A percentile compares a stretch with the other conserved stretches of the same genome.
Conservation (phyloP, 2,329 filamentous ascomycete species). For the Orbilia quercus region DNA sequence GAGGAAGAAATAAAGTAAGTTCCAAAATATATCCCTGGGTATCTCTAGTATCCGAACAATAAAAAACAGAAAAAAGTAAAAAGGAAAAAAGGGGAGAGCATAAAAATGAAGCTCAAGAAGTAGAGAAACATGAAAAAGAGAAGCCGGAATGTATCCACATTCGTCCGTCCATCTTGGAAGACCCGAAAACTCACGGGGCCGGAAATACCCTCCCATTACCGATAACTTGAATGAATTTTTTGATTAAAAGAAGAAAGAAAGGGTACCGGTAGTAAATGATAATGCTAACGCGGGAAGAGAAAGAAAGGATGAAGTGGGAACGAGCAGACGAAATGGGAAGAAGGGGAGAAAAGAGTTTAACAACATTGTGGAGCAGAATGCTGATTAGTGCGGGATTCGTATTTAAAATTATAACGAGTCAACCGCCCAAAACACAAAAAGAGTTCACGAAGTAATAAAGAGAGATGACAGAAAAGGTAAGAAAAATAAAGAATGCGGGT, state of each 20-base stretch:
- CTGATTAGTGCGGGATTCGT: slow-evolving; percentile 8
- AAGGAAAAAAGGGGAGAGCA: no score
- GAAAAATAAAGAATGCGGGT: no score
- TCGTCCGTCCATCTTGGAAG: slow-evolving; percentile 23
- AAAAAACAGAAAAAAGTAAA: slow-evolving; percentile 28
- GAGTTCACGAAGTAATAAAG: background rate
- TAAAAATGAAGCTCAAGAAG: no score
- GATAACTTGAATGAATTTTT: slow-evolving; percentile 6
- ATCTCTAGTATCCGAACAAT: slow-evolving; percentile 53
- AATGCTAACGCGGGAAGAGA: slow-evolving; percentile 28
- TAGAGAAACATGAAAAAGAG: background rate
- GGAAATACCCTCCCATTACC: slow-evolving; percentile 39
- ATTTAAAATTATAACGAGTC: background rate
- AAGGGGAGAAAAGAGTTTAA: background rate
- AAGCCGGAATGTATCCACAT: slow-evolving; percentile 17
- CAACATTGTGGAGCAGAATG: background rate
- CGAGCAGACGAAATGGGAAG: slow-evolving; percentile 8
- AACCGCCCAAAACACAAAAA: slow-evolving; percentile 1
- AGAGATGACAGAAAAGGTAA: background rate
- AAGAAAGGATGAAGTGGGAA: slow-evolving; percentile 18
- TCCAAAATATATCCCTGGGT: slow-evolving; percentile 57
- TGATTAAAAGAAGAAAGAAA: slow-evolving; percentile 21
- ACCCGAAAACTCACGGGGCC: slow-evolving; percentile 31
- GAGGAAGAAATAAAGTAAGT: no score
- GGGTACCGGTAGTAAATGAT: slow-evolving; percentile 24